A percentile compares a stretch with the other conserved stretches of the same genome.
phyloP scores from a whole-genome alignment of 2,329 filamentous ascomycete species.

The Chaetomium sp. region DNA sequence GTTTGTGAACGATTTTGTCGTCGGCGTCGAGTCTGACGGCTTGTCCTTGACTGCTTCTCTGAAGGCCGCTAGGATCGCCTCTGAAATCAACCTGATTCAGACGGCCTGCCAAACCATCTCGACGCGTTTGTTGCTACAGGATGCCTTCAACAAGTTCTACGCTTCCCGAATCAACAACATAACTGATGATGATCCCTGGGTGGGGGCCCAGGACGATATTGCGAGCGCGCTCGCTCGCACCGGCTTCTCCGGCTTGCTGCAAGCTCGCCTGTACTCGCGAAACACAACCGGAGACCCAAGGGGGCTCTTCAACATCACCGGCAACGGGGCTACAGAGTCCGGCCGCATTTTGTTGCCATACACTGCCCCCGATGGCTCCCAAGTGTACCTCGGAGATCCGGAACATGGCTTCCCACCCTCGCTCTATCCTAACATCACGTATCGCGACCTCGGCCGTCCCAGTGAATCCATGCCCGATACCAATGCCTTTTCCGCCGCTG shows the following conservation, averaged over 20 bases:
- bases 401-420: slow-evolving; percentile 68
- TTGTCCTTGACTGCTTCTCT: slow-evolving; percentile 80
- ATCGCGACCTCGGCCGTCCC: slow-evolving; percentile 49
- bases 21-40: slow-evolving; percentile 57
- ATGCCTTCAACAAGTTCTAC: slow-evolving; percentile 55
- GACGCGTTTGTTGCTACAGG: slow-evolving; percentile 64
- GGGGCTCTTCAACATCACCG: slow-evolving; percentile 68
- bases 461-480: slow-evolving; percentile 48
- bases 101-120: slow-evolving; percentile 72
- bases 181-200: slow-evolving; percentile 58
- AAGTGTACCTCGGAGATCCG: slow-evolving; percentile 62
- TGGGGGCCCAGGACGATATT: slow-evolving; percentile 63
- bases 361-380: slow-evolving; percentile 56
- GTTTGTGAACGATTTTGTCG: slow-evolving; percentile 58
- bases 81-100: slow-evolving; percentile 77
- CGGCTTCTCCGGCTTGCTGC: slow-evolving; percentile 61
- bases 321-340: slow-evolving; percentile 46
- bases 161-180: slow-evolving; percentile 53
- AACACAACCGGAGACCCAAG: slow-evolving; percentile 59
- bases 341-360: slow-evolving; percentile 65
- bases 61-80: slow-evolving; percentile 79
- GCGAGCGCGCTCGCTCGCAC: slow-evolving; percentile 67
- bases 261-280: slow-evolving; percentile 72
- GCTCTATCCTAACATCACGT: slow-evolving; percentile 80
- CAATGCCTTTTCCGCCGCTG: slow-evolving; percentile 49